Evolutionary conservation across 352 stramenopile genomes (phyloP).

Genomic region (Thalassiosira pacifica): DNA sequence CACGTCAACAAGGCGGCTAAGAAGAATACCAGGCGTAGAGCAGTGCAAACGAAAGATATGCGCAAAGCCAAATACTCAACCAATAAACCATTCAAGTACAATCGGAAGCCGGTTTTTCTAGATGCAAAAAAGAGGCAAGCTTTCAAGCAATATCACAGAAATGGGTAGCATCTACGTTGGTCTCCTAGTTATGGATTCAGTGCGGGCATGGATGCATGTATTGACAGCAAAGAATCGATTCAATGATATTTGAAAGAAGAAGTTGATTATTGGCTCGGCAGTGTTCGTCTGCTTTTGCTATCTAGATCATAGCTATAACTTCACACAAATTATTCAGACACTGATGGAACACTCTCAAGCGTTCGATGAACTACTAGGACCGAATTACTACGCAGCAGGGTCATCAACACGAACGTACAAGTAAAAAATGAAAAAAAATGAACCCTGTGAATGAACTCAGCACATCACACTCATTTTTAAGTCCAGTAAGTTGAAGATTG

Average conservation of each 20-base stretch:
- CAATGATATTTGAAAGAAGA: too few species aligned
- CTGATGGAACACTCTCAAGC: too few species aligned
- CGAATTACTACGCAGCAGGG: too few species aligned
- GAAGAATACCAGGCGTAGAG: constrained; percentile 4
- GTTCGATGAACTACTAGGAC: too few species aligned
- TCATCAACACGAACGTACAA: too few species aligned
- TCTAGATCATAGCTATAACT: not conserved
- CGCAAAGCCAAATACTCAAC: not conserved
- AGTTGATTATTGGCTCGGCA: too few species aligned
- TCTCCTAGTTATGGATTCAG: not conserved
- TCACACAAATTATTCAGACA: not conserved
- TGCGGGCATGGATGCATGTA: not conserved
- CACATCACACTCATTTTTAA: too few species aligned
- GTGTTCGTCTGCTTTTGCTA: not conserved
- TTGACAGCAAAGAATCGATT: not conserved
- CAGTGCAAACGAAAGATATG: not conserved
- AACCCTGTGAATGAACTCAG: too few species aligned
- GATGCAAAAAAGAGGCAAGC: constrained; percentile 24
- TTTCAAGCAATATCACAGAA: constrained; percentile 13
- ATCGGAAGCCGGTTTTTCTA: constrained; percentile 12
- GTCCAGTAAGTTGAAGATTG: too few species aligned
- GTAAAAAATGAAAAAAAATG: too few species aligned
- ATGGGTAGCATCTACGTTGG: constrained; percentile 32
- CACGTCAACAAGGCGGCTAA: not conserved
- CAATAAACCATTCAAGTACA: constrained; percentile 5